Base-by-base conservation (phyloP, 2,329 filamentous ascomycete genomes). In the Verticillium nubilum region DNA sequence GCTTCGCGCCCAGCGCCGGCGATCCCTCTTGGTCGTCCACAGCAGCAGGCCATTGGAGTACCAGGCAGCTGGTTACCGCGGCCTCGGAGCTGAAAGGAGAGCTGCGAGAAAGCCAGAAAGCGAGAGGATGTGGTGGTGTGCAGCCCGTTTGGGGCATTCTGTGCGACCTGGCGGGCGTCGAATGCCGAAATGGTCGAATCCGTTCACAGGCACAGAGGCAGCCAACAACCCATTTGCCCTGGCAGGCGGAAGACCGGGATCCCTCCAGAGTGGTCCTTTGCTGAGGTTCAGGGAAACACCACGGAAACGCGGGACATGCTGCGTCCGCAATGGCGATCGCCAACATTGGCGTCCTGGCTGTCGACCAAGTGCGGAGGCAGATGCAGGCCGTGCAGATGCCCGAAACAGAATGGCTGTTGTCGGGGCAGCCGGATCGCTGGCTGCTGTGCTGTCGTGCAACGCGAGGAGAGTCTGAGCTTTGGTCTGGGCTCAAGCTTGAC, bases 161-260 rank as follows among this genome's bases (percentile, higher is more conserved):
- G 25, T 28, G 5, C 52, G 9, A 17, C 26, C 26, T 15, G 4
- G 19, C 53, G 31, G 37, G 23, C 28, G 58, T 61, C 57, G 58
- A 56, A 59, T 29, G 52, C 54, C 52, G 54, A 52, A 56, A 37
- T 62, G 58, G 56, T 62, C 56, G 52, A 52, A 54, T 57, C 17
- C 54, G 29, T 62, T 50, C 28, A 33, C 52, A 29, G 26, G 52
- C 52, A 25, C 52, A 33, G 17, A 13, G n/a, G 12, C 19, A 27
- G 25, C 23, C 33, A 3, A 35, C 33, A 13, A 5, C 33, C 33
- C 2, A 13, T 26, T 13, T 26, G 59, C 59, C 59, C 59, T 54
- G 61, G 62, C 62, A 63, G 57, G 33, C 58, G 62, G 62, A 54
- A 63, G 52, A 31, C 47, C 61, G 62, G 62, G 57, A 63, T 33